phyloP scores from a whole-genome alignment of 2,329 filamentous ascomycete species.

The Lecanicillium sp. region DNA sequence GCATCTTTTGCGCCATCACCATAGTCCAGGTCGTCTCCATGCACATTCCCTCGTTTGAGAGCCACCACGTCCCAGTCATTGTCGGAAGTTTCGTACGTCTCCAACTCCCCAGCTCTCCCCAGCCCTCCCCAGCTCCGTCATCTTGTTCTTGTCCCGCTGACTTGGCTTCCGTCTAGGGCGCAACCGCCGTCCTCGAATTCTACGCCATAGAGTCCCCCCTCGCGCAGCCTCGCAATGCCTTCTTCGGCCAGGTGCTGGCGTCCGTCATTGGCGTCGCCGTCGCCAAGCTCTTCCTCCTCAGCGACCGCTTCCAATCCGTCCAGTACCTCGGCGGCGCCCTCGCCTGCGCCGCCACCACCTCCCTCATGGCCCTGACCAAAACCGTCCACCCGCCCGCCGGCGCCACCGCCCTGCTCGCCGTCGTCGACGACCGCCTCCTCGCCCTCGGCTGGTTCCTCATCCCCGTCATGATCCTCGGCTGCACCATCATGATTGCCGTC shows the following conservation, averaged over 20 bases:
- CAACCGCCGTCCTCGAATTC: slow-evolving; percentile 70
- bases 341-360: slow-evolving; percentile 56
- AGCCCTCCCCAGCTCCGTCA: not conserved
- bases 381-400: slow-evolving; percentile 71
- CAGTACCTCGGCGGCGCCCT: slow-evolving; percentile 61
- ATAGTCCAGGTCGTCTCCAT: slow-evolving; percentile 53
- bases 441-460: slow-evolving; percentile 63
- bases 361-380: slow-evolving; percentile 62
- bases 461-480: slow-evolving; percentile 56
- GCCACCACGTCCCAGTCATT: slow-evolving; percentile 51
- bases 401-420: slow-evolving; percentile 65
- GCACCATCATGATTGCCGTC: slow-evolving; percentile 52
- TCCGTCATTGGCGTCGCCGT: slow-evolving; percentile 55
- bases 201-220: slow-evolving; percentile 66
- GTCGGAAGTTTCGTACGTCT: slow-evolving; percentile 62
- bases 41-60: slow-evolving; percentile 47
- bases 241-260: slow-evolving; percentile 61
- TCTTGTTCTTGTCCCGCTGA: not conserved
- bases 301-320: slow-evolving; percentile 40
- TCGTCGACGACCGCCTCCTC: slow-evolving; percentile 48
- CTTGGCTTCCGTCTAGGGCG: slow-evolving; percentile 45
- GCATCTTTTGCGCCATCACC: slow-evolving; percentile 55
- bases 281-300: slow-evolving; percentile 58
- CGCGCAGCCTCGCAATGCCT: slow-evolving; percentile 63
- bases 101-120: too few relatives aligned